Evolutionary conservation across 2,329 filamentous ascomycete genomes (phyloP).

Genomic region (Hansfordia pulvinata): DNA sequence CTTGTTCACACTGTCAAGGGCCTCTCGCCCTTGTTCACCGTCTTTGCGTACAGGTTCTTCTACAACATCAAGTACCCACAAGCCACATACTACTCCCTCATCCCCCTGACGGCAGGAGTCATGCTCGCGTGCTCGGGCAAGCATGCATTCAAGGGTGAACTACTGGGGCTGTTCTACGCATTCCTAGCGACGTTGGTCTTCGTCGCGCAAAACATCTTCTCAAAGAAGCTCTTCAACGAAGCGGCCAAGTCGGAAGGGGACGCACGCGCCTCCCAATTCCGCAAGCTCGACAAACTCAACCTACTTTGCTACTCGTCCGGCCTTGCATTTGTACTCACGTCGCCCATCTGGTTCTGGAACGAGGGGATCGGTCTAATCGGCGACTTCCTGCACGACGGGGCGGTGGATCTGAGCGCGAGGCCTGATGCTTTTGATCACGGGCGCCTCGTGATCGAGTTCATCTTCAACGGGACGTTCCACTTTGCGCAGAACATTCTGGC

Average conservation of each 20-base stretch:
- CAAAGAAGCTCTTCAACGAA: conserved; percentile 95
- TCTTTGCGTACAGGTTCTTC: conserved; percentile 79
- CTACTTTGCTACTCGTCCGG: conserved; percentile 94
- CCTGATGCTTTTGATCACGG: conserved; percentile 65
- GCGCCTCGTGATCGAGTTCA: conserved; percentile 64
- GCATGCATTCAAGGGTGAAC: conserved; percentile 61
- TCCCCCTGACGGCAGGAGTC: conserved; percentile 89
- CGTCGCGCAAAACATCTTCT: conserved; percentile 97
- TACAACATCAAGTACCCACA: conserved; percentile 80
- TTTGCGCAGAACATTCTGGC: conserved; percentile 94
- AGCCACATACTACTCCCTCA: conserved; percentile 75
- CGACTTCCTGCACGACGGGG: conserved; percentile 73
- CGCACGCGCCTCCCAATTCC: conserved; percentile 42
- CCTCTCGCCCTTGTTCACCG: conserved; percentile 87
- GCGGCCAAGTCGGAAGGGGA: conserved; percentile 75
- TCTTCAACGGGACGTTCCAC: conserved; percentile 95
- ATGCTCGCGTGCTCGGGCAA: conserved; percentile 91
- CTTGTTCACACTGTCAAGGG: conserved; percentile 98
- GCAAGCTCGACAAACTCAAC: conserved; percentile 93
- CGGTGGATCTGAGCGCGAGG: conserved; percentile 43
- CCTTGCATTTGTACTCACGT: conserved; percentile 75
- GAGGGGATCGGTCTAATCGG: conserved; percentile 68
- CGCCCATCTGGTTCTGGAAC: conserved; percentile 85
- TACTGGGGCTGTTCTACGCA: conserved; percentile 81
- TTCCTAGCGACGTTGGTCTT: conserved; percentile 87